Conservation (phyloP, 2,329 filamentous ascomycete genomes). For the Ophiostoma quercus region DNA sequence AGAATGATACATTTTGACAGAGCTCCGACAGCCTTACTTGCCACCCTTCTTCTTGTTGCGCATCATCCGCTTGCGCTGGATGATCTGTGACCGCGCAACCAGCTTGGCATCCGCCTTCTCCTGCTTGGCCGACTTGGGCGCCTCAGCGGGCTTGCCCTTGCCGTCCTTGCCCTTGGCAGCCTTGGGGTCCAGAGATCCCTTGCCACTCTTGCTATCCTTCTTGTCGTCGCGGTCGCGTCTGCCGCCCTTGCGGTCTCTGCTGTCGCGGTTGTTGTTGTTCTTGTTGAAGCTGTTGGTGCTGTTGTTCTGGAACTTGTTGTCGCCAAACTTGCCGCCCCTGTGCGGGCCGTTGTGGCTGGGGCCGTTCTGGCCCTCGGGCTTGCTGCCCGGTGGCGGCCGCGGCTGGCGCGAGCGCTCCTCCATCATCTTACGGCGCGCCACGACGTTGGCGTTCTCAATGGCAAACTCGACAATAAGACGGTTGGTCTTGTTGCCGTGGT, state of each 20-base stretch:
- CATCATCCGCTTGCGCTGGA: slow-evolving; percentile 76
- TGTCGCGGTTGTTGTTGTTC: slow-evolving; percentile 8
- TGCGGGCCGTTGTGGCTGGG: slow-evolving; percentile 14
- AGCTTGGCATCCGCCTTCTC: slow-evolving; percentile 35
- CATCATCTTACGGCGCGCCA: slow-evolving; percentile 66
- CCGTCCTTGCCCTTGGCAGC: neutral
- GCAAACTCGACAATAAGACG: slow-evolving; percentile 93
- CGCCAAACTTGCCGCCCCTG: slow-evolving; percentile 8
- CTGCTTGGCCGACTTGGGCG: slow-evolving; percentile 24
- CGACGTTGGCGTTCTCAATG: slow-evolving; percentile 94
- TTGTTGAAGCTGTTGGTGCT: slow-evolving; percentile 24
- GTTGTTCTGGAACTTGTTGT: slow-evolving; percentile 9
- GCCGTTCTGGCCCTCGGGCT: slow-evolving; percentile 32
- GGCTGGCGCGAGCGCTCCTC: slow-evolving; percentile 43
- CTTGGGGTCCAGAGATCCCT: slow-evolving; percentile 1
- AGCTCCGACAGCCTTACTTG: neutral
- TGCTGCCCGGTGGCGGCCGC: slow-evolving; percentile 24
- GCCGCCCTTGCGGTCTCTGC: slow-evolving; percentile 33
- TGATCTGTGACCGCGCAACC: slow-evolving; percentile 64
- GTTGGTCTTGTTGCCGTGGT: slow-evolving; percentile 68
- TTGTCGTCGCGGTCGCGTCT: slow-evolving; percentile 41
- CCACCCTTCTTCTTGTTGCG: slow-evolving; percentile 56
- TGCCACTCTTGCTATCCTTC: slow-evolving; percentile 8
- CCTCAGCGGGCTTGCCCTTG: slow-evolving; percentile 14
- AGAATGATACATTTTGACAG: neutral